phyloP scores from a whole-genome alignment of 2,329 filamentous ascomycete genomes.

The Pseudogymnoascus verrucosus region DNA sequence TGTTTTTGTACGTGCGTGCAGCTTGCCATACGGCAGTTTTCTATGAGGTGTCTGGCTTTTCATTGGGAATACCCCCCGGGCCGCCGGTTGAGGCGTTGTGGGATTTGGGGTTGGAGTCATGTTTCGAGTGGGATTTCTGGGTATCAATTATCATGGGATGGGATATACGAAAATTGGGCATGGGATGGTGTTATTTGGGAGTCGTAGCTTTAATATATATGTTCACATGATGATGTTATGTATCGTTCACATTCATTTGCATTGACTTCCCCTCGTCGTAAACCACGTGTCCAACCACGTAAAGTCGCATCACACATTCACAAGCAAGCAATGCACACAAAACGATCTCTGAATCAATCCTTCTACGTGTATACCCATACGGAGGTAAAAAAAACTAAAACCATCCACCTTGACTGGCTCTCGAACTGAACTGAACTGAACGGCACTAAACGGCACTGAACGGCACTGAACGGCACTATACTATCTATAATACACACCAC shows the following conservation, averaged over 20 bases:
- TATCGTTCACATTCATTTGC: not conserved
- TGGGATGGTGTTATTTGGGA: not conserved
- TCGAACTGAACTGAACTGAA: not conserved
- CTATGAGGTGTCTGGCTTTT: not conserved
- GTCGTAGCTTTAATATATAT: not conserved
- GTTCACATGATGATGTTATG: not conserved
- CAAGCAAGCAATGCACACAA: not conserved
- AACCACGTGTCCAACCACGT: not conserved
- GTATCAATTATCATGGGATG: too few species aligned
- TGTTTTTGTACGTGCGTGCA: not conserved
- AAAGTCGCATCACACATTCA: not conserved
- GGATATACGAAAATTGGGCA: not conserved
- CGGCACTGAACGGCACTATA: not conserved
- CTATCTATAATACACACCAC: conserved; percentile 1
- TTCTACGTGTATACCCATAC: not conserved
- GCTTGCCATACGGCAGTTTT: not conserved
- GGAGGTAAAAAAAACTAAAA: not conserved
- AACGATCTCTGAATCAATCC: not conserved
- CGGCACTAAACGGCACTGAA: not conserved
- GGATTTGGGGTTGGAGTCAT: not conserved
- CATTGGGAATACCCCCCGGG: not conserved
- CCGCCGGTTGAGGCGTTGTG: not conserved
- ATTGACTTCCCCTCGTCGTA: not conserved
- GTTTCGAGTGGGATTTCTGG: not conserved
- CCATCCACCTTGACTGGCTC: not conserved